Base-by-base conservation (phyloP, 208 protist genomes). In the Phytomonas francai region DNA sequence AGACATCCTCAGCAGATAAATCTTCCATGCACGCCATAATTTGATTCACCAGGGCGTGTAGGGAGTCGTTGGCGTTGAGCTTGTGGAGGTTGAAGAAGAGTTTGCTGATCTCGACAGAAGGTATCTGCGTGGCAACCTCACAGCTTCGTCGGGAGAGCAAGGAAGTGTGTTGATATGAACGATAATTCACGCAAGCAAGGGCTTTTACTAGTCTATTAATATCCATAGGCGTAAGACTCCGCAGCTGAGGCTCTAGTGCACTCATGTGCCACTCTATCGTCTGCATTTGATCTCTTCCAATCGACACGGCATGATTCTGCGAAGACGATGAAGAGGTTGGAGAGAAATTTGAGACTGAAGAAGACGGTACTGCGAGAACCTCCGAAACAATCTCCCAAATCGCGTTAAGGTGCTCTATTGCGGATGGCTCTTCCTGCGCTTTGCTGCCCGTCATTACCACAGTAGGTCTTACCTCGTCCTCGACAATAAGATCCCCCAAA, bases 81-180 rank as follows among this genome's bases (percentile, higher is more conserved):
- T 80, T 88, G 57, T 81, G 78, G 19, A 96, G 76, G 67, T 92
- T 93, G 66, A 81, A 87, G 64, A 86, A 92, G 6, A 92, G 77
- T 27, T 72, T 65, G 68, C 87, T 90, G 16, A 85, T 61, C 31
- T 93, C 86, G 0, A 54, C 67, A 1, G 32, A 42, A 5, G 73
- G 71, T 12, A 93, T 59, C 34, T 83, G 74, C 16, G 78, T 61
- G 12, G 79, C 81, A 39, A 96, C 78, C 65, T 92, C 86, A 61
- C 88, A 94, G n/a, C 83, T 76, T 11, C 91, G 82, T 0, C 91
- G 83, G 0, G 84, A 72, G 36, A 96, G 72, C 9, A 86, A 71
- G 27, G 79, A 66, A 16, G 85, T 87, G 70, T 84, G 81, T 3
- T 81, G 59, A 70, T 91, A 91, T 60, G 89, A 85, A 33, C 81